Evolutionary conservation across 2,329 filamentous ascomycete species (phyloP).

Genomic region (Nannizzia gypsea): DNA sequence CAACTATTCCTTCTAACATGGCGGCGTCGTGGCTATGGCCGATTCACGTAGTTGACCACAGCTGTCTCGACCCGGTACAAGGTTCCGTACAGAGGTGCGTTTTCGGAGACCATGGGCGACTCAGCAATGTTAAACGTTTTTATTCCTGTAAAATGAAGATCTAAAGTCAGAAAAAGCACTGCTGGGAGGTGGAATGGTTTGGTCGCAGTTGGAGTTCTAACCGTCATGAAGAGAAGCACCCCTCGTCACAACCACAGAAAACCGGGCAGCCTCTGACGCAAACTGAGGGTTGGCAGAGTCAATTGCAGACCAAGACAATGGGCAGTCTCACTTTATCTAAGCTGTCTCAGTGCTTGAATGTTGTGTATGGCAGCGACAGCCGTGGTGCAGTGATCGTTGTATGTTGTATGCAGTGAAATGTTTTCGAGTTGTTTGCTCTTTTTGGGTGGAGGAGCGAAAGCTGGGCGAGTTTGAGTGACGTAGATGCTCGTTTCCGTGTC

Average conservation of each 20-base stretch:
- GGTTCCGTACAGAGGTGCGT: background rate
- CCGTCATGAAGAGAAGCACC: background rate
- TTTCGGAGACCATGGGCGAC: background rate
- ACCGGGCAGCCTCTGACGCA: background rate
- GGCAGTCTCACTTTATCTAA: background rate
- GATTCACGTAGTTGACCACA: constrained; percentile 81
- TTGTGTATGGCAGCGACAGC: background rate
- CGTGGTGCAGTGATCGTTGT: no score
- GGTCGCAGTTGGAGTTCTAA: background rate
- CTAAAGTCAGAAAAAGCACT: background rate
- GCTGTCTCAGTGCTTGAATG: background rate
- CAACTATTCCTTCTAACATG: constrained; percentile 96
- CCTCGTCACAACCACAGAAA: background rate
- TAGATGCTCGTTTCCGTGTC: background rate
- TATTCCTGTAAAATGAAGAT: background rate
- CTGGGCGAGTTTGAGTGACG: background rate
- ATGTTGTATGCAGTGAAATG: background rate
- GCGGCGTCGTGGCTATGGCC: constrained; percentile 34
- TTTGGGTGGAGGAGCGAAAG: background rate
- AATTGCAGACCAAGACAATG: background rate
- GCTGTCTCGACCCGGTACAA: constrained; percentile 45
- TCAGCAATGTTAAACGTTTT: background rate
- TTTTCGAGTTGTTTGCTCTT: background rate
- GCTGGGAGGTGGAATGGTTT: background rate
- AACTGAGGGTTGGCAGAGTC: background rate